Evolutionary conservation across 2,329 filamentous ascomycete species (phyloP).

Genomic region (Teratosphaeria destructans): DNA sequence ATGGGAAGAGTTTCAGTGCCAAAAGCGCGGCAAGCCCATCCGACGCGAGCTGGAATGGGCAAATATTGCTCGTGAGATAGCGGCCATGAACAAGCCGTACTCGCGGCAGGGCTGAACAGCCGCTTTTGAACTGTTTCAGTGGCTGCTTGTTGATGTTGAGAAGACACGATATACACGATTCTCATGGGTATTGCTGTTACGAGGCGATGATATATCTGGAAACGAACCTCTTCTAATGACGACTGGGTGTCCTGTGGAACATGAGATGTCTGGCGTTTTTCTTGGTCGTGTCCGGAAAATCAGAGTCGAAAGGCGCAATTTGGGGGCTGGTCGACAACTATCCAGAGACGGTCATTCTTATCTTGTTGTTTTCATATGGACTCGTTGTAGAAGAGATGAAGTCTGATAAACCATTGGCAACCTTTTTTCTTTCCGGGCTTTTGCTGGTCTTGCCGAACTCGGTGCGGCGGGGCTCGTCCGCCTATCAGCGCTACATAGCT

Average conservation of each 20-base stretch:
- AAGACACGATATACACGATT: background rate
- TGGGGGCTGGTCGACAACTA: background rate
- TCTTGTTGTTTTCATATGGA: background rate
- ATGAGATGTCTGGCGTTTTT: background rate
- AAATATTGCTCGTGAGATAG: constrained; percentile 79
- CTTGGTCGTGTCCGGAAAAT: background rate
- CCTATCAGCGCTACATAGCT: background rate
- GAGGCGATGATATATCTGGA: background rate
- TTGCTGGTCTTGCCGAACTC: background rate
- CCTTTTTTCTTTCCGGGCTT: background rate
- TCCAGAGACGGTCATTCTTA: background rate
- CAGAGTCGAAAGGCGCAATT: background rate
- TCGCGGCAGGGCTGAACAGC: constrained; percentile 44
- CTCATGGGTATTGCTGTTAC: background rate
- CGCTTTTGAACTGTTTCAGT: background rate
- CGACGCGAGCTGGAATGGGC: constrained; percentile 84
- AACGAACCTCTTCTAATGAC: background rate
- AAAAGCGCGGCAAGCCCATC: constrained; percentile 42
- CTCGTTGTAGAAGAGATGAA: background rate
- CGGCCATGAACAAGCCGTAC: constrained; percentile 92
- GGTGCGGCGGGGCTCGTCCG: background rate
- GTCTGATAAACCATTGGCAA: background rate
- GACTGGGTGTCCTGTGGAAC: background rate
- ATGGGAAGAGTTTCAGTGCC: constrained; percentile 75
- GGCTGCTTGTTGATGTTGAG: background rate